These are phyloP conservation scores for Entonaema liquescens DNA, from an alignment of 495 filamentous ascomycete species.

Conservation along the genomic window DNA sequence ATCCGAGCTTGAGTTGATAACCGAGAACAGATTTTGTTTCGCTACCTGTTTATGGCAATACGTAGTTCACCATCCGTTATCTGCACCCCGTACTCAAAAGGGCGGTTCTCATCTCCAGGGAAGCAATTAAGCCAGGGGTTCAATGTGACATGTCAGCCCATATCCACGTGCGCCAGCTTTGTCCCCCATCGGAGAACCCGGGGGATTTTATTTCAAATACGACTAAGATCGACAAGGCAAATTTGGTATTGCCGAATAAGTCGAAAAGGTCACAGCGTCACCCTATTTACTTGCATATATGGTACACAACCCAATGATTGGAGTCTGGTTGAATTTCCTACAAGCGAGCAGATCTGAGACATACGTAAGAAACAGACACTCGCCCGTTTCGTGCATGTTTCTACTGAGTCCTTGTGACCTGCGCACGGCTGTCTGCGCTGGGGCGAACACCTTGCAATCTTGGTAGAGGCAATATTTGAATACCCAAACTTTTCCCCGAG, in stretches of 20 bases:
- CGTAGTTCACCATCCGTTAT: slow-evolving; percentile 6
- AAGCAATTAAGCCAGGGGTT: slow-evolving; percentile 6
- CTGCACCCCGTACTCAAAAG: slow-evolving; percentile 26
- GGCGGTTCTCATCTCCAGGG: slow-evolving; percentile 13
- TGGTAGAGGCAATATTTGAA: slow-evolving; percentile 8
- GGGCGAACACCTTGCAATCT: slow-evolving; percentile 21
- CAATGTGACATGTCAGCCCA: slow-evolving; percentile 28
- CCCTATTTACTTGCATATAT: neutral
- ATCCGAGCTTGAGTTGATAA: neutral
- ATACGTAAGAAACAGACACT: slow-evolving; percentile 1
- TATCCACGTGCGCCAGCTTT: slow-evolving; percentile 25
- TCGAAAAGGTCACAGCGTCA: neutral
- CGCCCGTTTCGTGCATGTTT: neutral
- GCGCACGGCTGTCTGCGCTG: slow-evolving; percentile 18
- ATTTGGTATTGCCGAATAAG: slow-evolving; percentile 20
- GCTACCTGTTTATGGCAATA: slow-evolving; percentile 9
- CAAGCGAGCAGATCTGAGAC: slow-evolving; percentile 3
- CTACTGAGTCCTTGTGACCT: neutral
- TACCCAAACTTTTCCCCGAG: neutral
- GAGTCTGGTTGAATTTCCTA: slow-evolving; percentile 1
- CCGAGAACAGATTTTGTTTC: slow-evolving; percentile 5
- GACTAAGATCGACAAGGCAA: slow-evolving; percentile 28
- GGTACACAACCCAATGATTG: slow-evolving; percentile 18
- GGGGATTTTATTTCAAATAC: slow-evolving; percentile 17
- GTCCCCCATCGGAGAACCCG: slow-evolving; percentile 17